phyloP scores from a whole-genome alignment of 2,329 filamentous ascomycete genomes.

The Fusarium brachygibbosum region DNA sequence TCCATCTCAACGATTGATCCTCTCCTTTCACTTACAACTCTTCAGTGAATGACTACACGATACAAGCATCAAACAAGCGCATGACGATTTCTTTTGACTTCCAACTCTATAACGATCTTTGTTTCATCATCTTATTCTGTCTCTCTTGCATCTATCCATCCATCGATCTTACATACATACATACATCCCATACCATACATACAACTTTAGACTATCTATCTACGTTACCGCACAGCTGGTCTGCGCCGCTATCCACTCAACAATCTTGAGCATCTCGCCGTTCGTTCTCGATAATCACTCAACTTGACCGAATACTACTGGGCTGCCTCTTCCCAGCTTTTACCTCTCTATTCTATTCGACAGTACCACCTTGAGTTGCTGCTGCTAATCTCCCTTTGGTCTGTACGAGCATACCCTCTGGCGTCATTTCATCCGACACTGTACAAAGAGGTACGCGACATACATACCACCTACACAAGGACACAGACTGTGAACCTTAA shows the following conservation, averaged over 20 bases:
- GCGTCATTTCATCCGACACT: slow-evolving; percentile 32
- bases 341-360: background rate
- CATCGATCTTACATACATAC: slow-evolving; percentile 21
- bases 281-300: slow-evolving; percentile 36
- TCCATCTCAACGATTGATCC: slow-evolving; percentile 20
- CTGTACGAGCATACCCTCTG: slow-evolving; percentile 29
- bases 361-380: slow-evolving; percentile 24
- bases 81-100: slow-evolving; percentile 38
- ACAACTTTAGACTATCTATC: slow-evolving; percentile 39
- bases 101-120: slow-evolving; percentile 40
- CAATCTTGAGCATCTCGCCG: slow-evolving; percentile 36
- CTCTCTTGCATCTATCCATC: slow-evolving; percentile 14
- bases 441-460: slow-evolving; percentile 29
- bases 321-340: slow-evolving; percentile 7
- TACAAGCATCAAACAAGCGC: slow-evolving; percentile 46
- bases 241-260: slow-evolving; percentile 45
- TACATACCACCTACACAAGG: slow-evolving; percentile 5
- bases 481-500: slow-evolving; percentile 35
- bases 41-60: slow-evolving; percentile 47
- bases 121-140: slow-evolving; percentile 15
- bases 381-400: slow-evolving; percentile 25
- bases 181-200: slow-evolving; percentile 9
- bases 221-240: slow-evolving; percentile 49
- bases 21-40: slow-evolving; percentile 43
- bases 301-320: slow-evolving; percentile 19